Conservation (phyloP, 1,284 basidiomycete species). For the Hypsizygus ulmarius region DNA sequence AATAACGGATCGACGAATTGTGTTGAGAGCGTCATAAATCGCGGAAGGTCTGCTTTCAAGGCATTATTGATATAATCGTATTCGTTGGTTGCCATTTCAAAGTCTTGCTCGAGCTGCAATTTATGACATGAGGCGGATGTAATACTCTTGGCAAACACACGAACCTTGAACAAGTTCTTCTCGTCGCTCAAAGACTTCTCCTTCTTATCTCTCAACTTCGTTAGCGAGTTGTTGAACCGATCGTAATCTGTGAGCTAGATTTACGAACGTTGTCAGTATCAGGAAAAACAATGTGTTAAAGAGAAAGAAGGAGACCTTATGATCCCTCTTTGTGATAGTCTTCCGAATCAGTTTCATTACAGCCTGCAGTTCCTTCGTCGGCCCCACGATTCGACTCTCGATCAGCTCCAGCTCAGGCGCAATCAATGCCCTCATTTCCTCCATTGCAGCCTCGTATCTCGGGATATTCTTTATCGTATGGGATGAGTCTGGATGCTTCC, state of each 20-base stretch:
- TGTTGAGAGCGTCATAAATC: slow-evolving; percentile 85
- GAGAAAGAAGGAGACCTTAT: slow-evolving; percentile 64
- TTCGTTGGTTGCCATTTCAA: slow-evolving; percentile 90
- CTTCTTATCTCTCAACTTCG: slow-evolving; percentile 96
- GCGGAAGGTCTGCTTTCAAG: slow-evolving; percentile 90
- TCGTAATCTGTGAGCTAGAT: slow-evolving; percentile 88
- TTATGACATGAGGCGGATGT: slow-evolving; percentile 20
- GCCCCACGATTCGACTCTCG: slow-evolving; percentile 81
- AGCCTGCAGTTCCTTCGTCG: slow-evolving; percentile 85
- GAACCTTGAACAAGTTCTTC: slow-evolving; percentile 91
- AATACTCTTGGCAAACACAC: slow-evolving; percentile 17
- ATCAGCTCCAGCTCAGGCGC: slow-evolving; percentile 95
- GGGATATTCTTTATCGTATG: slow-evolving; percentile 81
- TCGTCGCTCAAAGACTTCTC: slow-evolving; percentile 92
- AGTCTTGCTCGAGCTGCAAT: slow-evolving; percentile 92
- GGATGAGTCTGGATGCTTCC: slow-evolving; percentile 75
- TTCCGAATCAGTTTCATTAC: slow-evolving; percentile 91
- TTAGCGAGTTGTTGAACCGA: slow-evolving; percentile 93
- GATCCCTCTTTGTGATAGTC: slow-evolving; percentile 93
- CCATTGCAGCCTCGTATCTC: slow-evolving; percentile 72
- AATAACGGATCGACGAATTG: slow-evolving; percentile 96
- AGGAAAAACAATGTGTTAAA: slow-evolving; percentile 1
- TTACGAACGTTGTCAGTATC: not conserved
- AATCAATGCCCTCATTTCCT: slow-evolving; percentile 79
- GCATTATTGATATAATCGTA: slow-evolving; percentile 96